Evolutionary conservation across 2,329 filamentous ascomycete genomes (phyloP), one percentile per base, ranked within the genome.

Genomic region (Colletotrichum limetticola): DNA sequence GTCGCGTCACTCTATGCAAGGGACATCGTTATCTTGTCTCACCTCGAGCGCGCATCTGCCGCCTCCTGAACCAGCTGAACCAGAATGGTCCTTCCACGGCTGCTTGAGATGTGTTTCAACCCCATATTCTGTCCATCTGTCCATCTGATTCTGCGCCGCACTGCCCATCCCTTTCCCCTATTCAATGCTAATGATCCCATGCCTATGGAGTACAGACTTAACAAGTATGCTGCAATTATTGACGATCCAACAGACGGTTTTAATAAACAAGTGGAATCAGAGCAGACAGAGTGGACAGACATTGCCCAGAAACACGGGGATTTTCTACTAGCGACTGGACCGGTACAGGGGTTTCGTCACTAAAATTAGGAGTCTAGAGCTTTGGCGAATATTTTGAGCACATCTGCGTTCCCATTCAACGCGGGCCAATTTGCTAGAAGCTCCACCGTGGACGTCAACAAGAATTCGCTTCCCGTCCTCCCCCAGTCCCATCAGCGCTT

Each of bases 291-390:
- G 66, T 66, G 60, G 60, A 52, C 57, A 57, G 56, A 72, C 61
- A 72, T 35, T 56, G 55, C 56, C 70, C 65, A 64, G 53, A 59
- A 60, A 28, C 65, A 61, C 55, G 32, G 46, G 46, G 55, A 49
- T 30, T 60, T 65, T 65, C 49, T 11, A 30, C 46, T 42, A 58
- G 42, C 58, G 58, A 42, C 26, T 49, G 59, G 19, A 22, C 19
- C 11, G 22, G 11, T 46, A 59, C 70, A 72, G 70, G 70, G 70
- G 60, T 59, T 52, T 24, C 14, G 46, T 70, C 70, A 55, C 70
- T 70, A 62, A 70, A 61, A 72, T 72, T 66, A 70, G 70, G 60
- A 70, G 49, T 42, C 55, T 59, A 32, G 69, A 69, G 57, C 55
- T 55, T n/a, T 52, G 32, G 60, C 49, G 28, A 59, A 30, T 58